Conservation (phyloP, 495 filamentous ascomycete genomes). For the Aspergillus homomorphus region DNA sequence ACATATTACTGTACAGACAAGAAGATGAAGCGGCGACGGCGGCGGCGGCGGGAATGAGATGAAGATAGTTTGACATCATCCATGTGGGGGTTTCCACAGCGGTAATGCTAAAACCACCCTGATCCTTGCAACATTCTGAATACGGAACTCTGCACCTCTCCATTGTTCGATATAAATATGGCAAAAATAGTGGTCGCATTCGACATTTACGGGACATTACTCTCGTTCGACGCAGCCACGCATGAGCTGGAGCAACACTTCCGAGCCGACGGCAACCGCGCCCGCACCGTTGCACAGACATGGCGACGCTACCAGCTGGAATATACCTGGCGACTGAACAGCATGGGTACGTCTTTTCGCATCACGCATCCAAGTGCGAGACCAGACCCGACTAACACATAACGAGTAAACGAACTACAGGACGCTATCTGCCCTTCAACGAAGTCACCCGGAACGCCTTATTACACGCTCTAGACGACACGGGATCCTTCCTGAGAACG, state of each 20-base stretch:
- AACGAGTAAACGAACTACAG: slow-evolving; percentile 34
- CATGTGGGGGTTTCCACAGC: not conserved
- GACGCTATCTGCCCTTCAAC: slow-evolving; percentile 61
- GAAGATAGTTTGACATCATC: slow-evolving; percentile 8
- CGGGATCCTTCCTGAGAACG: slow-evolving; percentile 40
- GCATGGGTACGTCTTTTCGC: slow-evolving; percentile 66
- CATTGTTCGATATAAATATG: not conserved
- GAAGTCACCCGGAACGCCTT: slow-evolving; percentile 63
- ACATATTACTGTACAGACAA: not conserved
- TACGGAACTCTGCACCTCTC: not conserved
- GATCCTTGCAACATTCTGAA: not conserved
- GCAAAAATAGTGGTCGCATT: slow-evolving; percentile 57
- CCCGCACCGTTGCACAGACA: slow-evolving; percentile 50
- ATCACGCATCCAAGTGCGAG: not conserved
- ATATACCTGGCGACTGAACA: slow-evolving; percentile 79
- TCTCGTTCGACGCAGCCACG: slow-evolving; percentile 67
- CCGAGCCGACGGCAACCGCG: slow-evolving; percentile 46
- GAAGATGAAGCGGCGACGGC: not conserved
- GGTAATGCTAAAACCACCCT: not conserved
- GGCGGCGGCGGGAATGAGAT: not conserved
- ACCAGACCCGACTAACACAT: not conserved
- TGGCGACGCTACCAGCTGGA: slow-evolving; percentile 69
- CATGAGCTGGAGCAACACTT: slow-evolving; percentile 49
- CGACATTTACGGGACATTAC: slow-evolving; percentile 71
- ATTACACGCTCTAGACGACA: slow-evolving; percentile 58